Conservation (phyloP, 2,329 filamentous ascomycete species). For the Penicillium brasilianum region DNA sequence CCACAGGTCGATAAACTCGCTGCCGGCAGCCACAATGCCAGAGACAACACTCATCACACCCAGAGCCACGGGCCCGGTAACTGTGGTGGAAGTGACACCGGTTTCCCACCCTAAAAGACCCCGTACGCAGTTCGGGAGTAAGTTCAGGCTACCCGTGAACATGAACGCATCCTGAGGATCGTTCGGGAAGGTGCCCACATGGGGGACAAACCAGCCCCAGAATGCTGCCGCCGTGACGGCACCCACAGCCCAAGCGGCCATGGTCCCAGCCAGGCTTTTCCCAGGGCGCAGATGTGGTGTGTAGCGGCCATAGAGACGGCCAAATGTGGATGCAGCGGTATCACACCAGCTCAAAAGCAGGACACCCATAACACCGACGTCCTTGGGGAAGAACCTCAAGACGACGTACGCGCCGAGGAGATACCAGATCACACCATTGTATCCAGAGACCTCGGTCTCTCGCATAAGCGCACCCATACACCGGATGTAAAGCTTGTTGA, state of each 20-base stretch:
- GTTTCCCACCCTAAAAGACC: conserved; percentile 64
- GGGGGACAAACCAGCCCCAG: conserved; percentile 83
- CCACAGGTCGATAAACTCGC: conserved; percentile 88
- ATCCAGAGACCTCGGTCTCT: conserved; percentile 90
- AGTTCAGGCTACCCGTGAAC: conserved; percentile 74
- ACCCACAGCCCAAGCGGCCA: conserved; percentile 82
- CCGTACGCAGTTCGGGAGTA: conserved; percentile 66
- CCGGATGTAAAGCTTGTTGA: conserved; percentile 88
- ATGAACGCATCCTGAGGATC: conserved; percentile 75
- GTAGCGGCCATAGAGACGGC: conserved; percentile 84
- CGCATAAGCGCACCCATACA: conserved; percentile 91
- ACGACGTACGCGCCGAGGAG: conserved; percentile 87
- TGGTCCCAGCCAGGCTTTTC: conserved; percentile 88
- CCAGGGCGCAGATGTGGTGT: conserved; percentile 83
- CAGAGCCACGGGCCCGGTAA: conserved; percentile 75
- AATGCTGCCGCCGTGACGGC: conserved; percentile 82
- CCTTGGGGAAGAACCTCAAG: conserved; percentile 87
- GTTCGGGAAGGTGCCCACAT: conserved; percentile 67
- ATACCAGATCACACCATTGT: conserved; percentile 98
- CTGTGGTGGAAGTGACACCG: conserved; percentile 57
- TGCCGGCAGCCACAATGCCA: conserved; percentile 84
- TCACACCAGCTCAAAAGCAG: conserved; percentile 97
- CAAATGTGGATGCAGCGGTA: conserved; percentile 93
- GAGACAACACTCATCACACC: conserved; percentile 83
- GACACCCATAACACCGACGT: conserved; percentile 86